phyloP scores from a whole-genome alignment of 2,329 filamentous ascomycete genomes.

The Paecilomyces sp. region DNA sequence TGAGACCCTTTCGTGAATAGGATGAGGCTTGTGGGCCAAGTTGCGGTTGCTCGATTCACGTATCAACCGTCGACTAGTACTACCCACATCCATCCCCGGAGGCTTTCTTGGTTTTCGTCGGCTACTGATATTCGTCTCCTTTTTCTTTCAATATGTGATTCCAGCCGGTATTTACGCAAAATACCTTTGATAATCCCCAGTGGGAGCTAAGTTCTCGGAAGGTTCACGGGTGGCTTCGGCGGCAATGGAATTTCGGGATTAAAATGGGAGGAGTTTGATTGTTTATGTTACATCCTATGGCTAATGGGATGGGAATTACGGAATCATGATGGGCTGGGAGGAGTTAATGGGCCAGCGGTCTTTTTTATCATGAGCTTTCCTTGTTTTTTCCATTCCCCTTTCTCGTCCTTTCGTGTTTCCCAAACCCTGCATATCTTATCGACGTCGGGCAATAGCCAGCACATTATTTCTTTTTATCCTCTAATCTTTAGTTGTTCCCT shows the following conservation, averaged over 20 bases:
- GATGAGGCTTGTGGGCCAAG: background rate
- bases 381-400: background rate
- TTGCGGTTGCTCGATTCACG: slow-evolving; percentile 70
- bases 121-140: slow-evolving; percentile 57
- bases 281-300: background rate
- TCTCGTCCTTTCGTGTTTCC: background rate
- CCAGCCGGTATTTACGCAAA: background rate
- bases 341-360: background rate
- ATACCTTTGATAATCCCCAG: background rate
- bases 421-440: background rate
- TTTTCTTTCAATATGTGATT: slow-evolving; percentile 66
- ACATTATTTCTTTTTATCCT: background rate
- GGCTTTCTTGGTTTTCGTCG: slow-evolving; percentile 58
- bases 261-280: background rate
- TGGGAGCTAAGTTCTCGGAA: background rate
- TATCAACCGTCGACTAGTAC: slow-evolving; percentile 50
- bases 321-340: background rate
- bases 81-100: slow-evolving; percentile 35
- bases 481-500: background rate
- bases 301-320: background rate
- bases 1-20: background rate
- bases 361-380: background rate
- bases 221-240: background rate
- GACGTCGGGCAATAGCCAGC: background rate
- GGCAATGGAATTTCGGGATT: background rate